Evolutionary conservation across 345 rosid species (phyloP), one percentile per base, ranked within the genome.

Genomic region (Rhodamnia rubescens): DNA sequence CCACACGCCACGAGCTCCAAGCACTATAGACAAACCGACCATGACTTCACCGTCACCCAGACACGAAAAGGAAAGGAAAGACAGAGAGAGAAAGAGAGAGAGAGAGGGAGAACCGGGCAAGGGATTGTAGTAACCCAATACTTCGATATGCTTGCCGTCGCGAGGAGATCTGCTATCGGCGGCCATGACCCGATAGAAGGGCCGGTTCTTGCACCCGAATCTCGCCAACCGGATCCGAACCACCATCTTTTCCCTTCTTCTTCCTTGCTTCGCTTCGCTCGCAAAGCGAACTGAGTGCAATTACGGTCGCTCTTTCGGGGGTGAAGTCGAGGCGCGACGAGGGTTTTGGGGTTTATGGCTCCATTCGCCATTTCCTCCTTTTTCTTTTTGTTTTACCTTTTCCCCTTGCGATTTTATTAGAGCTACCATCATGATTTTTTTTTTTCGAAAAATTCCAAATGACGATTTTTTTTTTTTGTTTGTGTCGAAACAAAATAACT

Each of bases 71-170:
- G 84, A 7, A 27, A 85, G 26, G 56, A 18, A 4, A 5, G 22
- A 18, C 24, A 20, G 56, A 54, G 56, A 18, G 56, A 20, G 8
- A 53, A 21, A 53, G 21, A 53, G 22, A 53, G 56, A 20, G 57
- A 7, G 54, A 42, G 32, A 47, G 56, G 56, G 24, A 82, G 69
- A 82, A 89, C 98, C 98, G 89, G 94, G 96, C 58, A 95, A 91
- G 7, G 98, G 99, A 85, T 97, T 93, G 85, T 90, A 93, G 90
- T 93, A 95, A 61, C 98, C 96, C 80, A 95, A 85, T 26, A 94
- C 95, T 90, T 95, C 96, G 27, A 97, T 94, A 85, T 95, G 98
- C 88, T 93, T 95, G 74, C 97, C 98, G 86, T 97, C 98, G 87
- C 98, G 90, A 1, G 95, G 95, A 1, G 98, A 94, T 88, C 95